Base-by-base conservation (phyloP, 192 early-diverging fungal genomes). In the Rhizophlyctis rosea region DNA sequence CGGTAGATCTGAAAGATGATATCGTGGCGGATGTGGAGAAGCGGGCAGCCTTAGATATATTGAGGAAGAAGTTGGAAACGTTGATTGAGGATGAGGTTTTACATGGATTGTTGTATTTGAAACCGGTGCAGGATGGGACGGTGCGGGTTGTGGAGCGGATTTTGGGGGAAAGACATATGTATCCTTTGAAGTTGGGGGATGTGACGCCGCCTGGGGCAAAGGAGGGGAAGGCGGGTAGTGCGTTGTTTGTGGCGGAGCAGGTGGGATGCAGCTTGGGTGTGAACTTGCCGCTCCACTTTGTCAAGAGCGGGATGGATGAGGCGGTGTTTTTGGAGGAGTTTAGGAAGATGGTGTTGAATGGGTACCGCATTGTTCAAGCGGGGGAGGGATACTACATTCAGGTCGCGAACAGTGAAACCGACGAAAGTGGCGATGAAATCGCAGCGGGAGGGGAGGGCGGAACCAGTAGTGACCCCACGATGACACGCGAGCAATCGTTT, bases 1-100 rank as follows among this genome's bases (percentile, higher is more conserved):
- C 18, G 39, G 39, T 44, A 7, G 39, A 7, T 18, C 39, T 18
- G n/a, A n/a, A n/a, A n/a, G n/a, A n/a, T n/a, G n/a, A 44, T 44
- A 13, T 44, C 9, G 39, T 13, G 9, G 5, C 64, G 62, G 44
- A 69, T 34, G 7, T 39, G 25, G 78, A 77, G 34, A 87, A 88
- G 59, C 63, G 75, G 39, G 81, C 83, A 31, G 87, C 86, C 0
- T 64, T 91, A 16, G 61, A 70, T 0, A 79, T 86, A 56, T 85
- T 83, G 1, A 77, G 78, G 50, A 62, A 73, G 1, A 69, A 81
- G 32, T 63, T 91, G 14, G 77, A 84, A 21, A 76, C 72, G 75
- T 54, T 89, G 0, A 73, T 89, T n/a, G 85, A 86, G 35, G 86
- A 91, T 51, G 88, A 91, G 69, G 78, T 91, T 23, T 84, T 91